Percentiles rank a stretch among this genome's conserved stretches.
phyloP scores from a whole-genome alignment of 2,329 filamentous ascomycete genomes.

The Aspergillus tanneri region DNA sequence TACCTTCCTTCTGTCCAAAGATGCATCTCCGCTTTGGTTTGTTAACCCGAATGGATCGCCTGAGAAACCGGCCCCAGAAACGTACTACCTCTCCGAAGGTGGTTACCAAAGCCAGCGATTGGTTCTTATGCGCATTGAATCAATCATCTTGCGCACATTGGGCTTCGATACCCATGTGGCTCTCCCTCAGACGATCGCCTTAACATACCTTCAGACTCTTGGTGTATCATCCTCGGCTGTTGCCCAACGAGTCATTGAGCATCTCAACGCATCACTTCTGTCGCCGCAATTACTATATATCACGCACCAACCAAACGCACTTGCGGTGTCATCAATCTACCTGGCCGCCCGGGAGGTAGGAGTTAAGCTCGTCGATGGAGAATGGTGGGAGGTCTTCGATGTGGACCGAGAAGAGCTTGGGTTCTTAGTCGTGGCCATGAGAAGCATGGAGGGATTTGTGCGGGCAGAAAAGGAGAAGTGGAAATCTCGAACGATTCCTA shows the following conservation, averaged over 20 bases:
- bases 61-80: constrained; percentile 46
- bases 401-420: constrained; percentile 91
- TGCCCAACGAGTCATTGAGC: constrained; percentile 65
- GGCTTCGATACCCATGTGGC: constrained; percentile 83
- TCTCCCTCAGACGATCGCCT: constrained; percentile 78
- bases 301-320: constrained; percentile 82
- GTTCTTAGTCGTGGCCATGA: constrained; percentile 82
- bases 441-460: constrained; percentile 73
- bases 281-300: constrained; percentile 87
- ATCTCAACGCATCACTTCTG: constrained; percentile 82
- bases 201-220: constrained; percentile 90
- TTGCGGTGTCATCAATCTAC: constrained; percentile 88
- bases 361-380: constrained; percentile 74
- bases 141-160: constrained; percentile 70
- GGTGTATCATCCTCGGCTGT: constrained; percentile 64
- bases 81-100: constrained; percentile 71
- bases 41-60: constrained; percentile 30
- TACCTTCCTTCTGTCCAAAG: constrained; percentile 68
- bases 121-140: constrained; percentile 70
- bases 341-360: constrained; percentile 75
- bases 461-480: constrained; percentile 58
- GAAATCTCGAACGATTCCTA: constrained; percentile 54
- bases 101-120: constrained; percentile 65
- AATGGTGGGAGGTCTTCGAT: constrained; percentile 99
- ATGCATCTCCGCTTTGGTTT: constrained; percentile 54